Evolutionary conservation across 192 early-diverging fungal genomes (phyloP), one percentile per base, ranked within the genome.

Genomic region (Podila clonocystis): DNA sequence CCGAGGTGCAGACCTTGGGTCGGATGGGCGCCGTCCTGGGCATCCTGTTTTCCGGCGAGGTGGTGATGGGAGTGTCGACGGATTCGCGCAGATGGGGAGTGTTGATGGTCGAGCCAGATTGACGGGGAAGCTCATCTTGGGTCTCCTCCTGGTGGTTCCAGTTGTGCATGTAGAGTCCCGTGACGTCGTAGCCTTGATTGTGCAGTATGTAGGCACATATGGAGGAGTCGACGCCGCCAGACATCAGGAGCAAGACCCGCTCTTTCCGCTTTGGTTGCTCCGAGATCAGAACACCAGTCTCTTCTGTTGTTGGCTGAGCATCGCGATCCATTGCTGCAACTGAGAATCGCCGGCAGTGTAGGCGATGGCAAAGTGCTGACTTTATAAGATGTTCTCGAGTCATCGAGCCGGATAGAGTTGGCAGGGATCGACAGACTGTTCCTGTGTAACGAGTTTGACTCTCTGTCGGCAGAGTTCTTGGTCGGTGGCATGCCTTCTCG

Each of bases 141-240:
- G 90, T 88, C 70, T 98, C 97, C 30, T 80, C 70, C 19, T 80
- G 55, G 20, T 80, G 77, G 33, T 80, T 80, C 97, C 97, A 98
- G 82, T 98, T 99, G 67, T 90, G 91, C 97, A 99, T 98, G 74
- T 94, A 98, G 15, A 97, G 83, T 1, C 89, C 97, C 48, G 92
- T 86, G 1, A 97, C 91, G 17, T 89, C 60, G 67, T 86, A 91
- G 17, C 91, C 89, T 73, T 89, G 86, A 20, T 83, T 68, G 41
- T 92, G 83, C 1, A 99, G 82, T 17, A 99, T 80, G 31, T 92
- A 75, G 0, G 96, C 96, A 12, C 92, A 89, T 20, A 97, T 94
- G 70, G 93, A 93, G 1, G 95, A 97, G 68, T 99, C 97, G 0
- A 99, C 96, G 2, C 97, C 97, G 31, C 97, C 97, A 0, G 96